Evolutionary conservation across 768 basidiomycete genomes (phyloP).

Genomic region (Collybia sp.): DNA sequence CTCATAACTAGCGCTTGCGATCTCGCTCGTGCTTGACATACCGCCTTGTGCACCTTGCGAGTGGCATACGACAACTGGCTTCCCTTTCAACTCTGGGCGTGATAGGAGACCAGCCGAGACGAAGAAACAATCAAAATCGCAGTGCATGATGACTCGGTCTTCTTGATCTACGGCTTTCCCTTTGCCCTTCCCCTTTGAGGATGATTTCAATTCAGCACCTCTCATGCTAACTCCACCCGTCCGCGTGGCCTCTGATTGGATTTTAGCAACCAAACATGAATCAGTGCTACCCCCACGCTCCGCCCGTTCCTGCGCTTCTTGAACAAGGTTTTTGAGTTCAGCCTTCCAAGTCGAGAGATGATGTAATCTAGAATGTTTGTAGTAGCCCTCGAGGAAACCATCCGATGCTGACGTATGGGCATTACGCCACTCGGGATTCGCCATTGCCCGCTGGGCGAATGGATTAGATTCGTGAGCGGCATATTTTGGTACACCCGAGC

Average conservation of each 20-base stretch:
- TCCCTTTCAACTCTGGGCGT: slow-evolving; percentile 78
- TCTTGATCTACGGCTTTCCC: slow-evolving; percentile 35
- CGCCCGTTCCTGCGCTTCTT: slow-evolving; percentile 70
- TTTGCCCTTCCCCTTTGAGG: slow-evolving; percentile 45
- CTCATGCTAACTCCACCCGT: slow-evolving; percentile 42
- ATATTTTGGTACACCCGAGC: slow-evolving; percentile 47
- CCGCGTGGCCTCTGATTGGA: slow-evolving; percentile 18
- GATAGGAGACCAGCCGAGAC: slow-evolving; percentile 84
- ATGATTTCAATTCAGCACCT: slow-evolving; percentile 47
- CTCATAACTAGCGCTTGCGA: slow-evolving; percentile 93
- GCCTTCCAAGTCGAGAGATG: slow-evolving; percentile 91
- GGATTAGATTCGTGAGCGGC: slow-evolving; percentile 66
- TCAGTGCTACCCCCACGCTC: slow-evolving; percentile 30
- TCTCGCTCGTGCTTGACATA: slow-evolving; percentile 82
- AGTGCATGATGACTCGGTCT: slow-evolving; percentile 80
- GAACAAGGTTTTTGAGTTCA: slow-evolving; percentile 76
- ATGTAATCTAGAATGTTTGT: slow-evolving; percentile 87
- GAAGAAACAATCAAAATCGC: slow-evolving; percentile 97
- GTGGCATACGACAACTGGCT: slow-evolving; percentile 94
- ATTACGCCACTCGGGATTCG: slow-evolving; percentile 79
- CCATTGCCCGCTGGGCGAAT: slow-evolving; percentile 74
- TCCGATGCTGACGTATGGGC: slow-evolving; percentile 84
- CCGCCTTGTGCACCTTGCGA: slow-evolving; percentile 77
- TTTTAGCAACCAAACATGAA: slow-evolving; percentile 21
- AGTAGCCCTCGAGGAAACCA: slow-evolving; percentile 83